These are phyloP conservation scores for Claviceps fusiformis DNA, from an alignment of 2,329 filamentous ascomycete genomes.

Conservation along the genomic window DNA sequence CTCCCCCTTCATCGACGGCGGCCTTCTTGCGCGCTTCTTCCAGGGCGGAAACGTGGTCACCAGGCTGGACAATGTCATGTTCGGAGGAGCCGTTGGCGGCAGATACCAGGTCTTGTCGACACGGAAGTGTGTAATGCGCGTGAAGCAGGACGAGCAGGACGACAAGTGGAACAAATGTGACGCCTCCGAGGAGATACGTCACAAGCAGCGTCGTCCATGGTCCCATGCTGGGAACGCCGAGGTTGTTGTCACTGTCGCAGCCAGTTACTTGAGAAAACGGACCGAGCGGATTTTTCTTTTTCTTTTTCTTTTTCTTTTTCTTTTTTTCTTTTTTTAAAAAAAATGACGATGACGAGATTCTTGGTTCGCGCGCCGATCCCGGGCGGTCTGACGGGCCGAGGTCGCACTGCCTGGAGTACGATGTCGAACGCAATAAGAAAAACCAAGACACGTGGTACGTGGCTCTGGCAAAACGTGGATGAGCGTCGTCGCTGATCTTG, in stretches of 20 bases:
- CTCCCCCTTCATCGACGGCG: constrained; percentile 36
- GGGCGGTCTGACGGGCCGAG: neutral
- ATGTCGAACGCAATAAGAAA: neutral
- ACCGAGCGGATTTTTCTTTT: too few relatives aligned
- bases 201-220: constrained; percentile 47
- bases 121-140: constrained; percentile 55
- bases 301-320: too few relatives aligned
- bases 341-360: neutral
- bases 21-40: constrained; percentile 43
- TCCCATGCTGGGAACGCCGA: constrained; percentile 26
- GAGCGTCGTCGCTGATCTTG: neutral
- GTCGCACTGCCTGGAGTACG: neutral
- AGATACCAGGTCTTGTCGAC: constrained; percentile 27
- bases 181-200: constrained; percentile 71
- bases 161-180: constrained; percentile 74
- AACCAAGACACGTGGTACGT: neutral
- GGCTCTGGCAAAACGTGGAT: neutral
- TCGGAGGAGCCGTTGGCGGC: constrained; percentile 14
- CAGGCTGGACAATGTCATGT: constrained; percentile 37
- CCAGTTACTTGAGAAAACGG: neutral
- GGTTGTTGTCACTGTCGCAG: neutral
- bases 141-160: constrained; percentile 47
- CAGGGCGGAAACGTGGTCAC: constrained; percentile 52
- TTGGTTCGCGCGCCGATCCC: neutral
- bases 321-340: neutral